Base-by-base conservation (phyloP, 441 rosid species). In the Adansonia grandidieri region DNA sequence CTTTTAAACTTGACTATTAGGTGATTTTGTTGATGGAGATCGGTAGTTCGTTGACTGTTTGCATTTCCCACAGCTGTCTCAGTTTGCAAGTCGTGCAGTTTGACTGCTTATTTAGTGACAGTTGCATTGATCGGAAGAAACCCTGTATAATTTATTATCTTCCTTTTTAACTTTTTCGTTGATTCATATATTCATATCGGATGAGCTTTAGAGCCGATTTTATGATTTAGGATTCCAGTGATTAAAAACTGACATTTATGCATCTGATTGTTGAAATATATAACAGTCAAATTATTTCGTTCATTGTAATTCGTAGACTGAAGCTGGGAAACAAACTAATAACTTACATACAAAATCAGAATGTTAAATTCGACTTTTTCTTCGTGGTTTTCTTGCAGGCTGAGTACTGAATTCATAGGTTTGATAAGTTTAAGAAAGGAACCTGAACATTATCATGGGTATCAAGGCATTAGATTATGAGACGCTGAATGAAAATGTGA, bases 401-500 rank as follows among this genome's bases (percentile, higher is more conserved):
- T 75, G 11, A 56, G 24, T 71, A 50, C 78, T 32, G 79, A 54
- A 22, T 72, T 71, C 15, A 58, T 10, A 10, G n/a, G 74, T 60
- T 82, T 2, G 69, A 37, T 11, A 62, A 73, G 65, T 60, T 28
- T 47, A 50, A 51, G 81, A 79, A 81, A 81, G 69, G 75, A 80
- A 82, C 57, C 13, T 45, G 53, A 45, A 70, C 58, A 20, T 11
- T 74, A 73, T 74, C 84, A 96, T 95, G 99, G 92, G 92, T 61
- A 85, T 88, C 9, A 86, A 83, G 82, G 90, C 90, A 71, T 85
- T 95, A 79, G 96, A 91, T 86, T 89, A 90, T 24, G 97, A 96
- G 66, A 60, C 81, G 2, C 77, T 96, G 84, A 96, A 96, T 71
- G 97, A 92, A 82, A 92, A 96, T 61, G 94, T 96, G 86, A 96